Evolutionary conservation across 495 filamentous ascomycete genomes (phyloP), one percentile per base, ranked within the genome.

Genomic region (Penicillium roqueforti): DNA sequence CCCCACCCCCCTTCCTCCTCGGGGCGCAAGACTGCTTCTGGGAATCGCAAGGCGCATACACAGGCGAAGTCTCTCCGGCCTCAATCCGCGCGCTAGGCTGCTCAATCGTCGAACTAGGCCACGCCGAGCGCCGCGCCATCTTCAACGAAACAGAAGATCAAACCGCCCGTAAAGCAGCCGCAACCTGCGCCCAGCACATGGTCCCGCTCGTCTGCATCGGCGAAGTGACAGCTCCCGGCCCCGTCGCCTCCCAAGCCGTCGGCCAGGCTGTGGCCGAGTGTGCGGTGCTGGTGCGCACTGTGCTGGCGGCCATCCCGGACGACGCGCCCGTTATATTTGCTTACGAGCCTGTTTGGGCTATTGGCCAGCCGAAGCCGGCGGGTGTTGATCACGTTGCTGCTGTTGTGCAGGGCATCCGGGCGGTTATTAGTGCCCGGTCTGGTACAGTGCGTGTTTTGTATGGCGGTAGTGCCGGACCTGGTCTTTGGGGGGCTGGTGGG

Each of bases 261-360:
- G 80, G 76, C 0, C 54, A 70, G 19, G 89, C 89, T 0, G 76
- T 86, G 1, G 52, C 73, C 4, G 87, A 91, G 67, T 89, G 87
- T 52, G 70, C 71, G 28, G 66, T 71, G 16, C 87, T 92, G 55
- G 76, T 93, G 13, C 72, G 73, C 19, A 73, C 80, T 3, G 82
- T 87, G 7, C 60, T 93, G 16, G 69, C 69, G 13, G 79, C 74
- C 0, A 69, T 91, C 20, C 76, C 80, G 0, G 68, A 62, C 3
- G 74, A 82, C 9, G 79, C 78, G 1, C 82, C 90, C n/a, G 79
- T 92, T 18, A 83, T 92, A 13, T 77, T 93, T 36, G 90, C 89
- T 3, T 95, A 95, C 65, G 90, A 95, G 73, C 89, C 89, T 10
- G 87, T 92, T 1, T 95, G 89, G 89, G 89, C 89, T 0, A 95